Evolutionary conservation across 805 yeast genomes (phyloP), one percentile per base, ranked within the genome.

Genomic region (Grigorovia jiainica): DNA sequence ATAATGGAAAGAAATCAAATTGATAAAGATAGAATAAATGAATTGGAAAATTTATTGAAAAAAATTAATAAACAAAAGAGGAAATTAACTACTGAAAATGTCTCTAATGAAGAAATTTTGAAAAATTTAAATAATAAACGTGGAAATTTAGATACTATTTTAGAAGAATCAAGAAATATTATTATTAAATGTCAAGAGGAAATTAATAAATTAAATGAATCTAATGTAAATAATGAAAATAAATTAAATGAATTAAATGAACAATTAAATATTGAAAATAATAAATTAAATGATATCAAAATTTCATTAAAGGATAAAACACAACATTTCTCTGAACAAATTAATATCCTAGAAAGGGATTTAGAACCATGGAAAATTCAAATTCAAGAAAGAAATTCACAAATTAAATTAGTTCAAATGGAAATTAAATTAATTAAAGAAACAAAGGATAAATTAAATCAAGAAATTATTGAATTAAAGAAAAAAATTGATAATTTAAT

Each of bases 361-460:
- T 63, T 87, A 6, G 89, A 84, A 49, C 98, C 97, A 0, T 87
- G 94, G 89, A 77, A 76, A 45, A 79, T 73, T 21, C 72, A 77
- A 47, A 64, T 87, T 24, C 78, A 74, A 45, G 71, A 73, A 13
- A 78, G 79, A 43, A 77, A 77, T 42, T 73, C 82, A 11, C 77
- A 78, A 36, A 72, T 82, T 7, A 73, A 78, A 39, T 71, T 85
- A n/a, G 74, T 78, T 3, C 69, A 74, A 40, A 75, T 85, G 7
- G 76, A 80, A 45, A 69, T 85, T n/a, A 75, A 76, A 19, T 70
- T 85, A 58, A 53, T 82, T 7, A 54, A 64, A 18, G 72, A 69
- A 15, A 74, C 76, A 44, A 64, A 68, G 37, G 55, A 57, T 0
- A 68, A 70, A 15, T 55, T 72, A 1, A 64, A 67, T 9, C 57